Evolutionary conservation across 2,329 filamentous ascomycete species (phyloP).

Genomic region (Fusarium robinianum): DNA sequence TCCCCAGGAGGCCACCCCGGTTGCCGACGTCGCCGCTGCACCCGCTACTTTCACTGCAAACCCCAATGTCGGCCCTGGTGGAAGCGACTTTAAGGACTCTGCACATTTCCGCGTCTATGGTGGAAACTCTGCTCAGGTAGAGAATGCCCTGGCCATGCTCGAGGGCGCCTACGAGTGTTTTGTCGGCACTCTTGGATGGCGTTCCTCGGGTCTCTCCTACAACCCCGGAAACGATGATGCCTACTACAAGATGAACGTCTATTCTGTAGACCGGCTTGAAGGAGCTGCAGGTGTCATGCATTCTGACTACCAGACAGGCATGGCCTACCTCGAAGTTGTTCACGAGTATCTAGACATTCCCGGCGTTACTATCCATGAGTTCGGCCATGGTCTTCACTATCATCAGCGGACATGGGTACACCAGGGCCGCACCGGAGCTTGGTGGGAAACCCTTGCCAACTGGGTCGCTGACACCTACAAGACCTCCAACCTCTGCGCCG

Average conservation of each 20-base stretch:
- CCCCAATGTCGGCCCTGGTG: slow-evolving; percentile 40
- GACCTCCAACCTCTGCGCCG: slow-evolving; percentile 50
- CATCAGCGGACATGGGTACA: slow-evolving; percentile 50
- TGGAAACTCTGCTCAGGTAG: slow-evolving; percentile 26
- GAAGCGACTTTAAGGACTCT: slow-evolving; percentile 40
- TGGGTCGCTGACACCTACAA: slow-evolving; percentile 55
- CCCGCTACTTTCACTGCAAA: slow-evolving; percentile 37
- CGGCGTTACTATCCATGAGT: slow-evolving; percentile 54
- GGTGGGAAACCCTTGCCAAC: slow-evolving; percentile 57
- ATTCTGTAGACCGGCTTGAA: slow-evolving; percentile 44
- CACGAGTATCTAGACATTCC: slow-evolving; percentile 45
- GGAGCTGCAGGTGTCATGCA: slow-evolving; percentile 50
- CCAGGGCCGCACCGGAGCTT: slow-evolving; percentile 51
- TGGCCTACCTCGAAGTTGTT: slow-evolving; percentile 51
- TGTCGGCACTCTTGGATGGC: slow-evolving; percentile 44
- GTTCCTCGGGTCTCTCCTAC: slow-evolving; percentile 46
- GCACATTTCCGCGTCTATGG: slow-evolving; percentile 49
- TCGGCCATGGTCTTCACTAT: slow-evolving; percentile 54
- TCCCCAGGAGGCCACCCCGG: slow-evolving; percentile 18
- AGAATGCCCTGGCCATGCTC: slow-evolving; percentile 45
- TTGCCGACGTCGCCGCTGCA: slow-evolving; percentile 11
- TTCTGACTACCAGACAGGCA: slow-evolving; percentile 45
- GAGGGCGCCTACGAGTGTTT: slow-evolving; percentile 53
- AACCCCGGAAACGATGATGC: too few relatives aligned
- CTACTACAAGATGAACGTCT: slow-evolving; percentile 53